Evolutionary conservation across 805 yeast species (phyloP).

Genomic region (Martiniozyma abietophila): DNA sequence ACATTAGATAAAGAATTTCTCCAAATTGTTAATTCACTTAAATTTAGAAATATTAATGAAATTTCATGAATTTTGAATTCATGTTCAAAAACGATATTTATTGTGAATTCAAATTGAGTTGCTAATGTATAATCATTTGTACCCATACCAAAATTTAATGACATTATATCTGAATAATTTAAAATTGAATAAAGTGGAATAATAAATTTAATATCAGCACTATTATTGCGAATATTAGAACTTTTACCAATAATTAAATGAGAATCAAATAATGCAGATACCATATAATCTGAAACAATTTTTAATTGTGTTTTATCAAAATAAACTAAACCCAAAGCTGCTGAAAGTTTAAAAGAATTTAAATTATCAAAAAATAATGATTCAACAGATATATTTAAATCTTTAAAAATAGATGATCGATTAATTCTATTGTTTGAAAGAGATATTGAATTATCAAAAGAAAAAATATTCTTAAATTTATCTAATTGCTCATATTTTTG

Average conservation of each 20-base stretch:
- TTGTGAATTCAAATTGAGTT: conserved; percentile 24
- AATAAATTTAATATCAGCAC: conserved; percentile 33
- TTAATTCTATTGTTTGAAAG: conserved; percentile 12
- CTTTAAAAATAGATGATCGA: too few relatives aligned
- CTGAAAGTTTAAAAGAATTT: conserved; percentile 36
- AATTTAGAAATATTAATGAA: conserved; percentile 26
- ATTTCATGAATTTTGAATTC: conserved; percentile 36
- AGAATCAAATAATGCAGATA: conserved; percentile 38
- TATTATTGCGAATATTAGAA: conserved; percentile 15
- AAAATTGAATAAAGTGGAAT: conserved; percentile 35
- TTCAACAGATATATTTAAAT: too few relatives aligned
- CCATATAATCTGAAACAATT: conserved; percentile 22
- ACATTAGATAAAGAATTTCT: conserved; percentile 15
- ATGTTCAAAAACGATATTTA: conserved; percentile 41
- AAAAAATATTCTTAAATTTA: conserved; percentile 14
- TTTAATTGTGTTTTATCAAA: conserved; percentile 15
- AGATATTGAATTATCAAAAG: conserved; percentile 6
- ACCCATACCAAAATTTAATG: conserved; percentile 22
- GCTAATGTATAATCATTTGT: conserved; percentile 21
- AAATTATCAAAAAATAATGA: conserved; percentile 34
- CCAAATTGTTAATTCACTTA: conserved; percentile 36
- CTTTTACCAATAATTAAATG: conserved; percentile 34
- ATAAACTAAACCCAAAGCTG: conserved; percentile 36
- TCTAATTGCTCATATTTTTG: conserved; percentile 13
- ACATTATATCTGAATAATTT: conserved; percentile 4